These are phyloP conservation scores for Paralagenidium karlingii DNA, from an alignment of 352 stramenopile genomes.

Conservation along the genomic window DNA sequence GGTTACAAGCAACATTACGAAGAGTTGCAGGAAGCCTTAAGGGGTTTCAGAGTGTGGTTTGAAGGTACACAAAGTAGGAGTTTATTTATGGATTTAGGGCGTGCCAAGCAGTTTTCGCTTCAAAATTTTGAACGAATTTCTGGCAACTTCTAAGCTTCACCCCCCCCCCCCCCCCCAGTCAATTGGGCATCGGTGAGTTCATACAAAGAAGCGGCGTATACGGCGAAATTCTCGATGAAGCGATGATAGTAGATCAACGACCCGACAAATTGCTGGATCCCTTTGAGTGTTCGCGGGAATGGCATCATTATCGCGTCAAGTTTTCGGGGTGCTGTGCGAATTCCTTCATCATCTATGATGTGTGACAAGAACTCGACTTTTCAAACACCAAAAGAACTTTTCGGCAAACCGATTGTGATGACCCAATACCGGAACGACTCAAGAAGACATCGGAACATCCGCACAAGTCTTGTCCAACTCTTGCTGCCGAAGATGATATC, in stretches of 20 bases:
- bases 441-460: slow-evolving; percentile 1
- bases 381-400: slow-evolving; percentile 4
- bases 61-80: no score
- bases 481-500: slow-evolving; percentile 8
- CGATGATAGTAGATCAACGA: slow-evolving; percentile 9
- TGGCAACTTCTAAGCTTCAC: neutral
- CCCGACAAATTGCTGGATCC: slow-evolving; percentile 9
- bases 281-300: slow-evolving; percentile 5
- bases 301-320: neutral
- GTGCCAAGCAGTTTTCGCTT: slow-evolving; percentile 2
- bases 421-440: slow-evolving; percentile 4
- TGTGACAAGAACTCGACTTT: slow-evolving; percentile 9
- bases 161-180: neutral
- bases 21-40: no score
- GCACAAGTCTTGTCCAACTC: slow-evolving; percentile 5
- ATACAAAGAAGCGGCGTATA: slow-evolving; percentile 4
- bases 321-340: slow-evolving; percentile 3
- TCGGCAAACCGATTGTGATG: slow-evolving; percentile 10
- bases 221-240: slow-evolving; percentile 9
- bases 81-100: no score
- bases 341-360: slow-evolving; percentile 1
- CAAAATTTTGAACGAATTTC: slow-evolving; percentile 3
- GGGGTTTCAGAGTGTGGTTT: no score
- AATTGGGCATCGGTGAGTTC: slow-evolving; percentile 5
- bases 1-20: no score